A percentile compares a stretch with the other conserved stretches of the same genome.
phyloP scores from a whole-genome alignment of 2,329 filamentous ascomycete genomes.

The Xylaria sp. region DNA sequence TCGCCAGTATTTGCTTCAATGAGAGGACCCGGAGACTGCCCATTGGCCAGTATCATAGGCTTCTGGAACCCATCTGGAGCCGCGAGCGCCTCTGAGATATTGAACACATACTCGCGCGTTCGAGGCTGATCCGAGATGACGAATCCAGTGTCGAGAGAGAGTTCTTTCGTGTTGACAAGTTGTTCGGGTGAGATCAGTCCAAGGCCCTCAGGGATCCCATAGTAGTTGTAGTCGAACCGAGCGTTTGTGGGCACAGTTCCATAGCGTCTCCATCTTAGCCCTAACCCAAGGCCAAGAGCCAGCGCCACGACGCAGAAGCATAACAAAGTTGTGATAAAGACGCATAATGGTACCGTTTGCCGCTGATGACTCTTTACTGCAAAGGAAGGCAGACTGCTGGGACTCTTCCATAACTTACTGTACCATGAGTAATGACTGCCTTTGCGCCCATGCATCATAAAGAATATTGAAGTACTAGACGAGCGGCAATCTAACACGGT shows the following conservation, averaged over 20 bases:
- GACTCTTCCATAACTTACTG: conserved; percentile 35
- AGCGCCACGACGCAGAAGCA: conserved; percentile 40
- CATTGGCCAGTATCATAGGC: conserved; percentile 54
- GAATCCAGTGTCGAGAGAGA: conserved; percentile 47
- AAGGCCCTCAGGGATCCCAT: conserved; percentile 42
- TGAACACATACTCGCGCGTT: conserved; percentile 49
- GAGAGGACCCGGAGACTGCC: conserved; percentile 56
- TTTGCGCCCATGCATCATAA: conserved; percentile 39
- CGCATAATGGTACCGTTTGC: conserved; percentile 38
- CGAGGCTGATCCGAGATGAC: conserved; percentile 17
- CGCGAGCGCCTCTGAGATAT: conserved; percentile 48
- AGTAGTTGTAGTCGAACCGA: conserved; percentile 37
- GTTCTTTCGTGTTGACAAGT: conserved; percentile 46
- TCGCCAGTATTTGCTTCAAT: conserved; percentile 59
- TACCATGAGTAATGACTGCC: conserved; percentile 26
- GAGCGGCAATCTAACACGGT: conserved; percentile 41
- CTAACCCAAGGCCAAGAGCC: conserved; percentile 41
- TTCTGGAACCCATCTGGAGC: conserved; percentile 52
- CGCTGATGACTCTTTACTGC: conserved; percentile 20
- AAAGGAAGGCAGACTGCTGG: conserved; percentile 20
- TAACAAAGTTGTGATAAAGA: conserved; percentile 38
- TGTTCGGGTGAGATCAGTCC: conserved; percentile 39
- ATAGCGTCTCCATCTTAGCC: conserved; percentile 37
- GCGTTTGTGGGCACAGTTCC: conserved; percentile 10
- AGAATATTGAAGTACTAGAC: conserved; percentile 40